phyloP scores from a whole-genome alignment of 352 stramenopile genomes.

The Phytopythium chamaehyphon region DNA sequence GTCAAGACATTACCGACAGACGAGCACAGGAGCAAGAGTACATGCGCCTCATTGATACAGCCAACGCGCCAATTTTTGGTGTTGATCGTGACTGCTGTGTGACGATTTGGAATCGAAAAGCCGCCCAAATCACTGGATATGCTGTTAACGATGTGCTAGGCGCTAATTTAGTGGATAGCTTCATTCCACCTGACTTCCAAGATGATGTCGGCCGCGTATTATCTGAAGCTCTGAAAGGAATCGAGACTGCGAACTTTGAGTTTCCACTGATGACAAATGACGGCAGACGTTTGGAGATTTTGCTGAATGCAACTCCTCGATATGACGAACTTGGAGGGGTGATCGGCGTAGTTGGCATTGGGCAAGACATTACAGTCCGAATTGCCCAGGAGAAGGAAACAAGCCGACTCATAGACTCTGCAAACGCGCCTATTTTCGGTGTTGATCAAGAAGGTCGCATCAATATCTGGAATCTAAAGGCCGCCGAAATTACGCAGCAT shows the following conservation, averaged over 20 bases:
- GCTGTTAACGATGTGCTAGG: conserved; percentile 71
- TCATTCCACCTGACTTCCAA: conserved; percentile 74
- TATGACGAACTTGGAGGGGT: conserved; percentile 70
- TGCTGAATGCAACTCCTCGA: conserved; percentile 72
- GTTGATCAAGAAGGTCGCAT: conserved; percentile 81
- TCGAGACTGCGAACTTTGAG: conserved; percentile 82
- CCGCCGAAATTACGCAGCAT: conserved; percentile 89
- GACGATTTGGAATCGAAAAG: conserved; percentile 93
- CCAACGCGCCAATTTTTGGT: conserved; percentile 89
- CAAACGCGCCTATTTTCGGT: conserved; percentile 89
- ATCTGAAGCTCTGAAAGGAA: conserved; percentile 52
- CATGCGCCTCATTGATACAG: conserved; percentile 85
- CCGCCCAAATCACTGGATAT: conserved; percentile 85
- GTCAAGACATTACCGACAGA: conserved; percentile 81
- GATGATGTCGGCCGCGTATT: conserved; percentile 62
- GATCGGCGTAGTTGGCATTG: conserved; percentile 72
- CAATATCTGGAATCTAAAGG: conserved; percentile 91
- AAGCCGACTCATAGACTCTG: conserved; percentile 83
- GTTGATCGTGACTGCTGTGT: conserved; percentile 84
- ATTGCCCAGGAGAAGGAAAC: conserved; percentile 86
- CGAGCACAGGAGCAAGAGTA: conserved; percentile 88
- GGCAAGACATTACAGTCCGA: conserved; percentile 79
- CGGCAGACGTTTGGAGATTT: conserved; percentile 63
- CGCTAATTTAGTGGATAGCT: conserved; percentile 79
- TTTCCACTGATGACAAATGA: conserved; percentile 77